Conservation (phyloP, 129 eudicot genomes). For the Kitagawia praeruptora region DNA sequence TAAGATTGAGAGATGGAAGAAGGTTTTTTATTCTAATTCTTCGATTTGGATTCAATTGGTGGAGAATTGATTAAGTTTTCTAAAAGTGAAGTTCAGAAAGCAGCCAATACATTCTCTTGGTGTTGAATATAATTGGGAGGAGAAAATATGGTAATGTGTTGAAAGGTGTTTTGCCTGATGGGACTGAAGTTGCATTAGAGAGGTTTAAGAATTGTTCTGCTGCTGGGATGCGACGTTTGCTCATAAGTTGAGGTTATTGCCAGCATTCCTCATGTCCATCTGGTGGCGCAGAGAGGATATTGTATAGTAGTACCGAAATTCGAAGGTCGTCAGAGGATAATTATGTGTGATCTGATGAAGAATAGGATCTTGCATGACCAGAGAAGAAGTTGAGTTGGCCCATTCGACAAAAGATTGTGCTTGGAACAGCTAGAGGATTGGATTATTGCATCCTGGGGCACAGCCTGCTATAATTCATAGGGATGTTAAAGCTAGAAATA, state of each 20-base stretch:
- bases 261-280: too few relatives aligned
- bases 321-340: conserved; percentile 77
- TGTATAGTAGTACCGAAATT: conserved; percentile 54
- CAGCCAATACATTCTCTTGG: conserved; percentile 55
- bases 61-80: conserved; percentile 49
- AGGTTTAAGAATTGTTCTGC: conserved; percentile 85
- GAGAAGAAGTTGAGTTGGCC: conserved; percentile 59
- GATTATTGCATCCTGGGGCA: conserved; percentile 80
- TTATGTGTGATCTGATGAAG: conserved; percentile 70
- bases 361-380: conserved; percentile 71
- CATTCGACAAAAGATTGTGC: conserved; percentile 49
- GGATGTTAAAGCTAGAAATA: conserved; percentile 49
- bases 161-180: conserved; percentile 65
- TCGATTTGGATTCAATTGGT: conserved; percentile 45
- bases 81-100: conserved; percentile 52
- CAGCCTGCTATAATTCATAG: conserved; percentile 71
- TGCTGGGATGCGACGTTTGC: conserved; percentile 59
- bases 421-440: conserved; percentile 74
- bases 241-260: conserved; percentile 76
- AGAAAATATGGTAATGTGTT: conserved; percentile 95
- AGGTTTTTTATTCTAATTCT: conserved; percentile 6
- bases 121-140: conserved; percentile 56
- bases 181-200: conserved; percentile 74
- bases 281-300: conserved; percentile 73
- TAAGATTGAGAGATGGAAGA: background rate